Evolutionary conservation across 2,329 filamentous ascomycete genomes (phyloP).

Genomic region (Hypoxylon sp.): DNA sequence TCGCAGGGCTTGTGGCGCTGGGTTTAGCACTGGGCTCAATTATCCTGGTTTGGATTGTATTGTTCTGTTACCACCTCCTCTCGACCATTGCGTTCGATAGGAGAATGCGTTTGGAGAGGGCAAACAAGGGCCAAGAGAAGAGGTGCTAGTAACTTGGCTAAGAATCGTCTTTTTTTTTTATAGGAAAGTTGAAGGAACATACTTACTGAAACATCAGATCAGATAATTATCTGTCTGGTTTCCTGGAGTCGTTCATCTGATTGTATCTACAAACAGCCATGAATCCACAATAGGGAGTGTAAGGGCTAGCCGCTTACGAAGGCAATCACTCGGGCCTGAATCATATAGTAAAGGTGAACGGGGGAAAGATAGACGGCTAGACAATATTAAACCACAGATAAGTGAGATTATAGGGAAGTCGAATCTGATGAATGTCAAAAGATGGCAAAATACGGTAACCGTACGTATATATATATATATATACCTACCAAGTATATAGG

Average conservation of each 20-base stretch:
- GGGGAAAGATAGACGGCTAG: background rate
- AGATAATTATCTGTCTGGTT: background rate
- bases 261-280: background rate
- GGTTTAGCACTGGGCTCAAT: slow-evolving; percentile 32
- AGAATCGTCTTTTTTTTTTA: background rate
- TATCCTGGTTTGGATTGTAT: slow-evolving; percentile 39
- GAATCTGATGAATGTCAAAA: too few species aligned
- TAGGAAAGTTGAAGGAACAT: background rate
- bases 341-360: background rate
- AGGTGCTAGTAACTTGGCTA: background rate
- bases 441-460: too few species aligned
- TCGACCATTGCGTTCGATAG: slow-evolving; percentile 38
- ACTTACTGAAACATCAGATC: background rate
- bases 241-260: background rate
- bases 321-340: background rate
- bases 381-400: background rate
- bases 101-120: slow-evolving; percentile 22
- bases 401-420: background rate
- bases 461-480: too few species aligned
- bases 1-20: slow-evolving; percentile 43
- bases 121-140: slow-evolving; percentile 8
- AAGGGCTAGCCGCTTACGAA: background rate
- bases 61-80: slow-evolving; percentile 48
- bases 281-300: background rate
- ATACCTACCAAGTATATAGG: too few species aligned